Conservation (phyloP, 306 rosid genomes). For the Cucumis melo region DNA sequence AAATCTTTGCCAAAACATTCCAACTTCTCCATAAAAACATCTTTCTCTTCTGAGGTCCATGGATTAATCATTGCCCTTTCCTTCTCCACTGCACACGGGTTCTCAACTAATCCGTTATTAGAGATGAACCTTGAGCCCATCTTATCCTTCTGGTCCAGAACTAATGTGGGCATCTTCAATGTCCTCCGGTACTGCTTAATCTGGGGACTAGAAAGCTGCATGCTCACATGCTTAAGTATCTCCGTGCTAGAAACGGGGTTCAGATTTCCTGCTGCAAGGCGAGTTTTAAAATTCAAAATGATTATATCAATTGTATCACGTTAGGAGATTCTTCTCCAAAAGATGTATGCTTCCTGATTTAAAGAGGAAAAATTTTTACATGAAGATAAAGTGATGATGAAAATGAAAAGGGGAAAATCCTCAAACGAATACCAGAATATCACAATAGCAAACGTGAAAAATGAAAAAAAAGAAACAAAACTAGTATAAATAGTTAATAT, state of each 20-base stretch:
- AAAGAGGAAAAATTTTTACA: conserved; percentile 4
- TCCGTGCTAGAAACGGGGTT: conserved; percentile 56
- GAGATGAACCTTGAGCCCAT: conserved; percentile 46
- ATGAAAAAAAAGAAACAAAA: background rate
- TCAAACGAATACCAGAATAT: background rate
- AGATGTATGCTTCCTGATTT: conserved; percentile 5
- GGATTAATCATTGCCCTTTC: conserved; percentile 72
- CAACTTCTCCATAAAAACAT: conserved; percentile 55
- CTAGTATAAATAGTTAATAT: background rate
- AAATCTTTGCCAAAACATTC: conserved; percentile 67
- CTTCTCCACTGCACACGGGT: conserved; percentile 74
- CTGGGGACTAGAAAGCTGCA: conserved; percentile 55
- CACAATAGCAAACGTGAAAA: background rate
- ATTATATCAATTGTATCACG: conserved; percentile 5
- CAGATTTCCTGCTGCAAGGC: conserved; percentile 48
- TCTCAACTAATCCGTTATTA: conserved; percentile 72
- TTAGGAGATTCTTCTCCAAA: conserved; percentile 9
- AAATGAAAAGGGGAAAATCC: background rate
- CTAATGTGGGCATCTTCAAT: conserved; percentile 82
- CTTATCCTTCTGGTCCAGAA: conserved; percentile 71
- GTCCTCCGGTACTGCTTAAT: conserved; percentile 31
- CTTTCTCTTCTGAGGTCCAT: conserved; percentile 70
- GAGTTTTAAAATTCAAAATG: background rate
- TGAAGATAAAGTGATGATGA: background rate
- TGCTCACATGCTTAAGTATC: conserved; percentile 40